Base-by-base conservation (phyloP, 139 green algal genomes). In the Micractinium sp. region DNA sequence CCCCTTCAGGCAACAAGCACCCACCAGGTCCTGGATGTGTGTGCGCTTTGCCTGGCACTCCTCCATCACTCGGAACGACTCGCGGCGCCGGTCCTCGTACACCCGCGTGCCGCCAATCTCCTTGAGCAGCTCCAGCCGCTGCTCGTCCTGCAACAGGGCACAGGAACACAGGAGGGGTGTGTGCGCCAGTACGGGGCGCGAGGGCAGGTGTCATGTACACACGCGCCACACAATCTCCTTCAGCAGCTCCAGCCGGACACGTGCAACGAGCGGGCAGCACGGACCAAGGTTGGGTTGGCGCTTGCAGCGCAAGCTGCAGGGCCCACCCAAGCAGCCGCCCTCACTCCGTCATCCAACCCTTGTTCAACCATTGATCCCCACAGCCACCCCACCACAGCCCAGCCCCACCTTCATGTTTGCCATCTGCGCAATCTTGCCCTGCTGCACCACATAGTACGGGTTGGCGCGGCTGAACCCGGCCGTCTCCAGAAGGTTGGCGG, bases 381-480 rank as follows among this genome's bases (percentile, higher is more conserved):
- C 7, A 73, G 63, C 63, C 12, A 56, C 33, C 36, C n/a, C 75
- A 56, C 75, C 33, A 2, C 75, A 16, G 5, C 1, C 63, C 63
- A 5, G 63, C 63, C 63, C 63, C 38, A 33, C 83, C 83, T 87
- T 87, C 83, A 87, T 99, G 56, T 92, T 94, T 23, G 96, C 91
- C 90, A 99, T 95, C 53, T 91, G 86, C 90, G 94, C 95, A 87
- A 98, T 97, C 94, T 87, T 87, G 83, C 98, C 98, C 93, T 99
- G 98, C 93, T 99, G 98, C 76, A 99, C 98, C 47, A 99, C 96
- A 91, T 99, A 99, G 94, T 99, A 99, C 1, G 98, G 98, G 92
- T 99, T 99, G 76, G 97, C 95, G 14, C 96, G 92, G 27, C 93
- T 97, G 92, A 99, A 99, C 35, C 98, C 98, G 20, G 98, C 98